phyloP scores from a whole-genome alignment of 805 yeast genomes.

The Kluyveromyces aestuarii region DNA sequence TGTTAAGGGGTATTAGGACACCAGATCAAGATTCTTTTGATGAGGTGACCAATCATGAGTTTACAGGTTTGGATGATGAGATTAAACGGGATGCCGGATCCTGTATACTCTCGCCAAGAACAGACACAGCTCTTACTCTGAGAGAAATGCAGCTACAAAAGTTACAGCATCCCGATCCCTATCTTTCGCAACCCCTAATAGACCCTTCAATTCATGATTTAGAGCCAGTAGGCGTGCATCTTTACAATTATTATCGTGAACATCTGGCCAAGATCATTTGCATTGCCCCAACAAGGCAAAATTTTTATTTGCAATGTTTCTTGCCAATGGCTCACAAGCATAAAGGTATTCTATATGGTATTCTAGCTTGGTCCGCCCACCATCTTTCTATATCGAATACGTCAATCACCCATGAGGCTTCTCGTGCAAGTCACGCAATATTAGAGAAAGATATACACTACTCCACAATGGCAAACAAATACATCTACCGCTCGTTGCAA shows the following conservation, averaged over 20 bases:
- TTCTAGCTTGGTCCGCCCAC: slow-evolving; percentile 50
- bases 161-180: slow-evolving; percentile 3
- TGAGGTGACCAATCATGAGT: neutral
- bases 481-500: slow-evolving; percentile 13
- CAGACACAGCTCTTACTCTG: neutral
- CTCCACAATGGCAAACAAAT: slow-evolving; percentile 11
- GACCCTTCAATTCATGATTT: slow-evolving; percentile 21
- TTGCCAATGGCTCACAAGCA: slow-evolving; percentile 44
- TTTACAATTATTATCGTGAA: slow-evolving; percentile 43
- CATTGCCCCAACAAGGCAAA: slow-evolving; percentile 39
- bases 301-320: slow-evolving; percentile 44
- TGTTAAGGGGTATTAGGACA: neutral
- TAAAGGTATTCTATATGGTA: slow-evolving; percentile 39
- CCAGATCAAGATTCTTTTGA: neutral
- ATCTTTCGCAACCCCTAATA: slow-evolving; percentile 14
- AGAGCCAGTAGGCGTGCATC: slow-evolving; percentile 35
- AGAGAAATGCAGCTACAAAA: neutral
- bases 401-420: neutral
- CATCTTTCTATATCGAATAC: slow-evolving; percentile 13
- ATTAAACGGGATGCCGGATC: neutral
- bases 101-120: neutral
- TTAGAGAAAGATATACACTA: neutral
- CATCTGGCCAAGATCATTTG: slow-evolving; percentile 40
- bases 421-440: neutral
- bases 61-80: slow-evolving; percentile 3